These are phyloP conservation scores for Phytophthora sojae DNA, from an alignment of 352 stramenopile species.

Conservation along the genomic window DNA sequence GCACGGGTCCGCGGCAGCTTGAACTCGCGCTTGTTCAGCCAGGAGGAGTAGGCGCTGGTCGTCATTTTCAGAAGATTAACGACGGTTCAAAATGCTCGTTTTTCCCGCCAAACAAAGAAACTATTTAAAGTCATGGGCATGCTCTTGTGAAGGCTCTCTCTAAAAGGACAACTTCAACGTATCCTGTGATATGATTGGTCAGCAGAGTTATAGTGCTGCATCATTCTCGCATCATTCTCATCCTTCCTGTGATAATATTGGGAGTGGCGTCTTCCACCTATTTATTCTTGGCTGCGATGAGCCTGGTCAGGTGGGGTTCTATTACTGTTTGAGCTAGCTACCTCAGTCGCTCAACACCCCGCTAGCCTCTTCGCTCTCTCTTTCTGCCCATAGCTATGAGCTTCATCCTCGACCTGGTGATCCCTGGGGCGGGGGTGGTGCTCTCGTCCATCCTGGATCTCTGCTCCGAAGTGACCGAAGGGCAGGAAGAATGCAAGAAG, in stretches of 20 bases:
- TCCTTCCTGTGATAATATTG: too few species aligned
- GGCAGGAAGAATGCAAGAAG: conserved; percentile 6
- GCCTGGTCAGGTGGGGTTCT: neutral
- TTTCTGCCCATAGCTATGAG: neutral
- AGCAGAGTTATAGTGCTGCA: too few species aligned
- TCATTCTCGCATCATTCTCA: too few species aligned
- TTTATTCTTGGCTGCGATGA: neutral
- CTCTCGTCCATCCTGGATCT: conserved; percentile 3
- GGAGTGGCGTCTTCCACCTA: neutral
- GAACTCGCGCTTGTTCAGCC: conserved; percentile 21
- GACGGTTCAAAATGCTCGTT: neutral
- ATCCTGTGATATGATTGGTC: too few species aligned
- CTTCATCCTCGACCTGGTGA: conserved; percentile 15
- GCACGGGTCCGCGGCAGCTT: neutral
- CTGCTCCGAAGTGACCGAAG: conserved; percentile 16
- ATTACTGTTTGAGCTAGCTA: neutral
- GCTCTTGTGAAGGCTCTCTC: too few species aligned
- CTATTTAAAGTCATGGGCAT: neutral
- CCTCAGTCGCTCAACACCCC: neutral
- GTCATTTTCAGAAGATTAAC: neutral
- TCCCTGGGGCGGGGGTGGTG: conserved; percentile 6
- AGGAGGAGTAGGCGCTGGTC: conserved; percentile 4
- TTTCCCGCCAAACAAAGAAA: neutral
- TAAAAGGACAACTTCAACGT: too few species aligned
- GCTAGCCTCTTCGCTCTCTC: neutral